These are phyloP conservation scores for Yarrowia sp. DNA, from an alignment of 805 yeast species.

Conservation along the genomic window DNA sequence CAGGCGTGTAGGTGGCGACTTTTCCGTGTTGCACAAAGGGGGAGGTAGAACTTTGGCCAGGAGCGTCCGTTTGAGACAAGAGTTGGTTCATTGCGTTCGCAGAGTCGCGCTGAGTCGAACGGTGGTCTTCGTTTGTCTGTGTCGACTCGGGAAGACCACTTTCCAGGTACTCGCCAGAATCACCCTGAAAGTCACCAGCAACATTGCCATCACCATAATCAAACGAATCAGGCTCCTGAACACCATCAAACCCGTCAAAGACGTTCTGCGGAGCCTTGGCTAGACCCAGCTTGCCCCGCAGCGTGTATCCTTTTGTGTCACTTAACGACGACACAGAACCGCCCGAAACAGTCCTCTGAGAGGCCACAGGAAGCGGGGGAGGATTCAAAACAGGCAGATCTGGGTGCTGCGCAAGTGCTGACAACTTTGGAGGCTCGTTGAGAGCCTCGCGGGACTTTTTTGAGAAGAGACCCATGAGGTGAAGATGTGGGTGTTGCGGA, in stretches of 20 bases:
- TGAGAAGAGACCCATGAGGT: slow-evolving; percentile 1
- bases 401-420: not conserved
- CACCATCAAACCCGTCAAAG: slow-evolving; percentile 1
- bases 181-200: not conserved
- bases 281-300: not conserved
- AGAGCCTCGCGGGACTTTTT: not conserved
- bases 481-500: no score
- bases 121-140: no score
- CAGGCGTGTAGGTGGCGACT: not conserved
- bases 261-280: not conserved
- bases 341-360: not conserved
- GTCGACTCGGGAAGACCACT: no score
- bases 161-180: no score
- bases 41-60: no score
- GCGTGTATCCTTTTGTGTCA: slow-evolving; percentile 1
- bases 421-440: not conserved
- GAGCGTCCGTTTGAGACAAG: not conserved
- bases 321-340: not conserved
- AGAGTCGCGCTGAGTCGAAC: no score
- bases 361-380: not conserved
- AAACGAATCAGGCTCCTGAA: not conserved
- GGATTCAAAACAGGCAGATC: not conserved
- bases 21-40: not conserved
- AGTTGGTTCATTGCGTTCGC: not conserved
- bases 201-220: not conserved